Evolutionary conservation across 192 early-diverging fungal genomes (phyloP), one percentile per base, ranked within the genome.

Genomic region (Geosiphon pyriformis): DNA sequence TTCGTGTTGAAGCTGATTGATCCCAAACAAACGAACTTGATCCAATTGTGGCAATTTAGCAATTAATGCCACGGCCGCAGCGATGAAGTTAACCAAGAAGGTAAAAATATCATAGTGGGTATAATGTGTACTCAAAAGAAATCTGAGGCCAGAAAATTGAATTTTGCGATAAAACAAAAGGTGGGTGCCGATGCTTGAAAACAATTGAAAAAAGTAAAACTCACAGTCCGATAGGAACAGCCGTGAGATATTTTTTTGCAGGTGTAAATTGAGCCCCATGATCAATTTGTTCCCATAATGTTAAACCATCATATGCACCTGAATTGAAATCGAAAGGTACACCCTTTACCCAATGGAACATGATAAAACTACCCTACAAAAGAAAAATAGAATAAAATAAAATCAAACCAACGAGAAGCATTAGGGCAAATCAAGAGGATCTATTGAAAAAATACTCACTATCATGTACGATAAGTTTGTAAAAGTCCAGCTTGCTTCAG

Each of bases 211-310:
- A 15, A 37, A 35, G 29, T 34, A 35, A 37, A 51, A 88, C 91
- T 83, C 88, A 98, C 93, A 98, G 76, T 65, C 87, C 74, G 53
- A 97, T 92, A 11, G 96, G 96, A 20, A 95, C 85, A n/a, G 89
- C 89, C 18, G 93, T 97, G 47, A 97, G 78, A 73, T 93, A 99
- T 75, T 99, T 99, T 75, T 94, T 94, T 65, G 95, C 90, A n/a
- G 95, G 92, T 30, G 96, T 99, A 74, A 96, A 97, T 69, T 97
- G 92, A 53, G 88, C 91, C 34, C 95, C 95, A 65, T 93, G 88
- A 80, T 99, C 96, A 73, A 99, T 95, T 80, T 99, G 96, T 76
- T 99, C 95, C 96, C 96, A 99, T 49, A 99, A 82, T 20, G 95
- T 99, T 46, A 95, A 74, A 56, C 89, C 90, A 71, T 93, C 91